A percentile compares a stretch with the other conserved stretches of the same genome.
Evolutionary conservation across 257 asterid species (phyloP).

Genomic region (Agastache rugosa): DNA sequence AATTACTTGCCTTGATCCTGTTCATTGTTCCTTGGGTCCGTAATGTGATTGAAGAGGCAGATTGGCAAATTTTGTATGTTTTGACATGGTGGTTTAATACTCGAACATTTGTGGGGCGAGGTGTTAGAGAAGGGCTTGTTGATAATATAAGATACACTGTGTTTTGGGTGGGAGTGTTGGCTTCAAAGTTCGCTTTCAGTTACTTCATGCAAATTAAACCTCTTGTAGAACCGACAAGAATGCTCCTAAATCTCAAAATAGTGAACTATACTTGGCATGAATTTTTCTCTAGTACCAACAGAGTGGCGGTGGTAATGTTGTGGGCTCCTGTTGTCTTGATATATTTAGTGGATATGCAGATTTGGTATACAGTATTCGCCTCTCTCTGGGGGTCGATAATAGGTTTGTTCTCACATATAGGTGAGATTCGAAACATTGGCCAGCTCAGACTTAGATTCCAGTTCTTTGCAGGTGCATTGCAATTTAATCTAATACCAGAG

Average conservation of each 20-base stretch:
- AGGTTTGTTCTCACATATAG: conserved; percentile 82
- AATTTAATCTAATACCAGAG: conserved; percentile 86
- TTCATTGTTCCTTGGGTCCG: conserved; percentile 87
- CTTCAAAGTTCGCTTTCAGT: conserved; percentile 76
- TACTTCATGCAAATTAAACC: conserved; percentile 89
- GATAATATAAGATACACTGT: conserved; percentile 70
- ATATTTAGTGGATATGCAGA: conserved; percentile 83
- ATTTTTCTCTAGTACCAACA: conserved; percentile 80
- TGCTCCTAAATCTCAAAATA: conserved; percentile 50
- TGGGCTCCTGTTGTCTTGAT: conserved; percentile 89
- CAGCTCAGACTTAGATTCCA: conserved; percentile 92
- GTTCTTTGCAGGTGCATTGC: conserved; percentile 95
- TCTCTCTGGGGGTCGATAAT: conserved; percentile 70
- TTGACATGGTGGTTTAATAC: conserved; percentile 91
- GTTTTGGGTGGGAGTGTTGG: conserved; percentile 75
- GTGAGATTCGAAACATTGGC: conserved; percentile 82
- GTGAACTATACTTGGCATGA: conserved; percentile 78
- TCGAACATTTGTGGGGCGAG: conserved; percentile 83
- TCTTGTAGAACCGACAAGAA: conserved; percentile 75
- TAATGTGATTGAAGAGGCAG: conserved; percentile 69
- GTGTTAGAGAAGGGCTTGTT: conserved; percentile 89
- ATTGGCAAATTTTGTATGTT: conserved; percentile 64
- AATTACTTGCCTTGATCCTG: conserved; percentile 70
- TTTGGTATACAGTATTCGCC: conserved; percentile 78
- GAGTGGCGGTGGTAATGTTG: conserved; percentile 68